phyloP scores from a whole-genome alignment of 2,329 filamentous ascomycete species.

The Paecilomyces niveus region DNA sequence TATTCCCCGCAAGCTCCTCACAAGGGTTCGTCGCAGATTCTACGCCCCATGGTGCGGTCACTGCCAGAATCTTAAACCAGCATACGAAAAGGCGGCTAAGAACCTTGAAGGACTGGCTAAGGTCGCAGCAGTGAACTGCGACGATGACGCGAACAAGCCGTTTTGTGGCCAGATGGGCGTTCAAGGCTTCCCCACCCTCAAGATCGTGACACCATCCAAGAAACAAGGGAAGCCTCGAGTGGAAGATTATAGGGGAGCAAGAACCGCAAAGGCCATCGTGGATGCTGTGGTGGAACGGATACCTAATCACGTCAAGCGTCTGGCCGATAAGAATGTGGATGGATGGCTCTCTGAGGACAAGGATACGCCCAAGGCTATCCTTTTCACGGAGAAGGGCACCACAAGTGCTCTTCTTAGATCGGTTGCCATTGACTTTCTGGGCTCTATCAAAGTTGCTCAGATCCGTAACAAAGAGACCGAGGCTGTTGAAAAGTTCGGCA shows the following conservation, averaged over 20 bases:
- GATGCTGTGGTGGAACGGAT: constrained; percentile 81
- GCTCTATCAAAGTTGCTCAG: constrained; percentile 71
- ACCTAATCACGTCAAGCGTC: constrained; percentile 78
- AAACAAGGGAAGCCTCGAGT: constrained; percentile 72
- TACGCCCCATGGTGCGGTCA: constrained; percentile 98
- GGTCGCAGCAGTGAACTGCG: constrained; percentile 90
- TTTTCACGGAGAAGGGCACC: constrained; percentile 90
- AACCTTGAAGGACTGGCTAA: constrained; percentile 87
- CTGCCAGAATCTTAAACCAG: constrained; percentile 90
- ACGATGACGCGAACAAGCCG: constrained; percentile 84
- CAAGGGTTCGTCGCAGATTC: constrained; percentile 58
- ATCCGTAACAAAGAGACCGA: constrained; percentile 72
- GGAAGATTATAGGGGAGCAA: constrained; percentile 82
- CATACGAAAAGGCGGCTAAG: constrained; percentile 88
- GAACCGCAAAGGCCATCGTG: constrained; percentile 79
- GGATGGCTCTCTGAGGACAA: constrained; percentile 63
- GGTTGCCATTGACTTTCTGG: constrained; percentile 85
- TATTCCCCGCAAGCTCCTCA: constrained; percentile 7
- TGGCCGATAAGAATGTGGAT: constrained; percentile 73
- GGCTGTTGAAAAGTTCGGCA: constrained; percentile 64
- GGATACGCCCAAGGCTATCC: constrained; percentile 70
- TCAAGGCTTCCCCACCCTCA: constrained; percentile 90
- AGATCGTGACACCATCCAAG: constrained; percentile 81
- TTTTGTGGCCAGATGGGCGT: constrained; percentile 82
- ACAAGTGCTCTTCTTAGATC: constrained; percentile 77